Base-by-base conservation (phyloP, 257 asterid species). In the Thymus mandschuricus region DNA sequence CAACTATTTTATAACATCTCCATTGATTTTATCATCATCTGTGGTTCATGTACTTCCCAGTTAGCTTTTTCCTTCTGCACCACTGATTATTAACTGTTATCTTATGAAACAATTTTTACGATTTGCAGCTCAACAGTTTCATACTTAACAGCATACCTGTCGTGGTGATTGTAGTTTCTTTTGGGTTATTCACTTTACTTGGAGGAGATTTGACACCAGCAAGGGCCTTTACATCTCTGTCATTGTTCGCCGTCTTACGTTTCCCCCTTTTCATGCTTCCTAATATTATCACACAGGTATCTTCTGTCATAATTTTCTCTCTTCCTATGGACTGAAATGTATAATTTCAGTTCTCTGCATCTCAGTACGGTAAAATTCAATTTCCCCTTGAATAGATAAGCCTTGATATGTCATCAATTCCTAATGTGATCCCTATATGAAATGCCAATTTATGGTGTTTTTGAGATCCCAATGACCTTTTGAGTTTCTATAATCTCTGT, bases 191-290 rank as follows among this genome's bases (percentile, higher is more conserved):
- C 84, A 87, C 97, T 60, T 79, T 91, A 64, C 84, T 91, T 33
- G 99, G 99, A 78, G 99, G 97, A 74, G 88, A 91, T 78, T 84
- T 94, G 81, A 94, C 99, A 64, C 95, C 99, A 45, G 95, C 99
- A 79, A 88, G 92, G 82, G 99, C 99, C 43, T 94, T 94, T 72
- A 91, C 99, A 40, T 85, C 99, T 68, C 88, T 94, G 68, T 91
- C 99, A 27, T 76, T 94, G 82, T 94, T 89, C 65, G 96, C 97
- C 5, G 99, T 94, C 76, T 85, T 91, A 50, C 88, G 96, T 10
- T 94, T 88, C 81, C 99, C 97, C 3, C 84, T 94, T 52, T 85
- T 84, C 92, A 86, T 94, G 99, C 99, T 94, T 85, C 99, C 97
- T 28, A 91, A 86, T 72, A 81, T 88, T 38, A 89, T 94, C 67